phyloP scores from a whole-genome alignment of 163 green algal species.

The Scenedesmus sp. region DNA sequence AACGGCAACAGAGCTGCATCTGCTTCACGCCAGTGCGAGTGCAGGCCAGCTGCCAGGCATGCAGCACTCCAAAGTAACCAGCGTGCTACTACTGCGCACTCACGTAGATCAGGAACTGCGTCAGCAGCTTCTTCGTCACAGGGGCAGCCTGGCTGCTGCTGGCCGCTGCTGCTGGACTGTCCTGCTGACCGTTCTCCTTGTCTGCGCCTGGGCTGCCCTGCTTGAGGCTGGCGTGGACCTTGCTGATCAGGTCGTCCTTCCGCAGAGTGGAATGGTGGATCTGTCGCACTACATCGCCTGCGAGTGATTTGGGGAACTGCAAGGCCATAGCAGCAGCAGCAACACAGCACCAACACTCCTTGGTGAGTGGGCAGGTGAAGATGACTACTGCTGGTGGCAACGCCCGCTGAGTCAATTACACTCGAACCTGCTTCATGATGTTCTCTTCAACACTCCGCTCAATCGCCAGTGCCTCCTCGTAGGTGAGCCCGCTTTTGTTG shows the following conservation, averaged over 20 bases:
- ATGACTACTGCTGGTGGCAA: neutral
- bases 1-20: neutral
- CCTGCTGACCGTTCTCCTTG: conserved; percentile 47
- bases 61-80: neutral
- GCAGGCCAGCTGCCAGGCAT: neutral
- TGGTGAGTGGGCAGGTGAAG: neutral
- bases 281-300: conserved; percentile 53
- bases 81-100: neutral
- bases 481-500: conserved; percentile 62
- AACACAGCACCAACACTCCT: neutral
- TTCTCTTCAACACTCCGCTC: conserved; percentile 48
- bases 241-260: conserved; percentile 61
- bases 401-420: neutral
- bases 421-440: conserved; percentile 30
- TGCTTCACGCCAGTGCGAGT: neutral
- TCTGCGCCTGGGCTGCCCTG: neutral
- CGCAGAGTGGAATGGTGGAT: conserved; percentile 65
- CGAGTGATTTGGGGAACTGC: conserved; percentile 69
- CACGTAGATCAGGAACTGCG: conserved; percentile 30
- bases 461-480: conserved; percentile 58
- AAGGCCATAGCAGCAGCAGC: conserved; percentile 4
- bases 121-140: conserved; percentile 26
- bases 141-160: neutral
- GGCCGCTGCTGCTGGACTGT: neutral
- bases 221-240: conserved; percentile 12